phyloP scores from a whole-genome alignment of 2,329 filamentous ascomycete species.

The Ophiocordyceps camponoti-rufipedis region DNA sequence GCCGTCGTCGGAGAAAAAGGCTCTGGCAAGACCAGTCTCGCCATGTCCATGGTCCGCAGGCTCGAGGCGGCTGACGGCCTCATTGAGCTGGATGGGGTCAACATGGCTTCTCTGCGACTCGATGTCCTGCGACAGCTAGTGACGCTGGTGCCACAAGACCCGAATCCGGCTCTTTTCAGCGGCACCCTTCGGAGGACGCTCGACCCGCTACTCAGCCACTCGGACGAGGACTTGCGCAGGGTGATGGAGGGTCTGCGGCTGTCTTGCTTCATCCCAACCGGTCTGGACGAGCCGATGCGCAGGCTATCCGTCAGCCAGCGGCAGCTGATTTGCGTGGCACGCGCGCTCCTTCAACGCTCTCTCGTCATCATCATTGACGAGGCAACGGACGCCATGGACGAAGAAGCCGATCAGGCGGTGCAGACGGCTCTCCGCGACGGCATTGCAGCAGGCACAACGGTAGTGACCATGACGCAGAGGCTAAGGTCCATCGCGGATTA shows the following conservation, averaged over 20 bases:
- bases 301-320: constrained; percentile 46
- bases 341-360: constrained; percentile 47
- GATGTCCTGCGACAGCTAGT: constrained; percentile 28
- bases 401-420: constrained; percentile 56
- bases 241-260: background rate
- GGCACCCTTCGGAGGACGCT: constrained; percentile 39
- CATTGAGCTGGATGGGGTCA: constrained; percentile 13
- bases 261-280: background rate
- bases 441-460: constrained; percentile 45
- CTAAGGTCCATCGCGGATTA: constrained; percentile 51
- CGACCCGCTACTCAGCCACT: constrained; percentile 18
- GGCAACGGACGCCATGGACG: constrained; percentile 51
- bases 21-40: constrained; percentile 57
- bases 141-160: constrained; percentile 42
- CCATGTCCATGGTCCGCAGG: constrained; percentile 19
- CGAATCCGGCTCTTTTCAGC: constrained; percentile 31
- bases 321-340: constrained; percentile 53
- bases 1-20: constrained; percentile 56
- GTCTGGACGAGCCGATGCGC: background rate
- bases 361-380: constrained; percentile 63
- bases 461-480: constrained; percentile 45
- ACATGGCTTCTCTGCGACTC: constrained; percentile 15
- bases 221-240: background rate
- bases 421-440: constrained; percentile 46
- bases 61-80: background rate